Evolutionary conservation across 2,329 filamentous ascomycete genomes (phyloP).

Genomic region (Tolypocladium ovalisporum): DNA sequence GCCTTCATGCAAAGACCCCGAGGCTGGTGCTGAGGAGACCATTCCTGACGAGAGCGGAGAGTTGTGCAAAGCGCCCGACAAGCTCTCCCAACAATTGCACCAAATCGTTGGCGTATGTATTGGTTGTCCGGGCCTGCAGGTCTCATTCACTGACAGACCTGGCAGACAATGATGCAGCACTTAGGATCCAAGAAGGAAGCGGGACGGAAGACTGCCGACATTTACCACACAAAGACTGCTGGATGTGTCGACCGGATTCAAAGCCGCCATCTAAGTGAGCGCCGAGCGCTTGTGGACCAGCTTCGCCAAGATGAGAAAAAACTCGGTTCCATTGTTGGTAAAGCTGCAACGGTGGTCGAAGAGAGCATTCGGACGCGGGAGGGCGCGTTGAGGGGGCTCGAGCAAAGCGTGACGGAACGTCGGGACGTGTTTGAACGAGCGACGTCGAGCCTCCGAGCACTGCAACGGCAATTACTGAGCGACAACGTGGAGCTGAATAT

Average conservation of each 20-base stretch:
- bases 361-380: slow-evolving; percentile 1
- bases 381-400: slow-evolving; percentile 2
- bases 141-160: not conserved
- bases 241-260: slow-evolving; percentile 11
- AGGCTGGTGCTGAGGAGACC: not conserved
- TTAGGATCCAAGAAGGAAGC: slow-evolving; percentile 11
- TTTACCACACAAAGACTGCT: slow-evolving; percentile 10
- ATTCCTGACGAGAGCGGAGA: not conserved
- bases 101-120: slow-evolving; percentile 13
- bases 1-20: not conserved
- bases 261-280: slow-evolving; percentile 11
- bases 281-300: slow-evolving; percentile 3
- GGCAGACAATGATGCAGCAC: slow-evolving; percentile 11
- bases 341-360: slow-evolving; percentile 5
- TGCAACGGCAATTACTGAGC: slow-evolving; percentile 10
- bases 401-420: slow-evolving; percentile 6
- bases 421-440: slow-evolving; percentile 6
- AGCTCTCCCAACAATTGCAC: slow-evolving; percentile 7
- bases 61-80: not conserved
- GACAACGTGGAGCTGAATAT: not conserved
- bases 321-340: slow-evolving; percentile 7
- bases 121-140: too few relatives aligned
- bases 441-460: slow-evolving; percentile 9
- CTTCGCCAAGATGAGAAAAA: slow-evolving; percentile 8
- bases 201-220: slow-evolving; percentile 8